Evolutionary conservation across 352 stramenopile genomes (phyloP).

Genomic region (Pythium pyrilobum): DNA sequence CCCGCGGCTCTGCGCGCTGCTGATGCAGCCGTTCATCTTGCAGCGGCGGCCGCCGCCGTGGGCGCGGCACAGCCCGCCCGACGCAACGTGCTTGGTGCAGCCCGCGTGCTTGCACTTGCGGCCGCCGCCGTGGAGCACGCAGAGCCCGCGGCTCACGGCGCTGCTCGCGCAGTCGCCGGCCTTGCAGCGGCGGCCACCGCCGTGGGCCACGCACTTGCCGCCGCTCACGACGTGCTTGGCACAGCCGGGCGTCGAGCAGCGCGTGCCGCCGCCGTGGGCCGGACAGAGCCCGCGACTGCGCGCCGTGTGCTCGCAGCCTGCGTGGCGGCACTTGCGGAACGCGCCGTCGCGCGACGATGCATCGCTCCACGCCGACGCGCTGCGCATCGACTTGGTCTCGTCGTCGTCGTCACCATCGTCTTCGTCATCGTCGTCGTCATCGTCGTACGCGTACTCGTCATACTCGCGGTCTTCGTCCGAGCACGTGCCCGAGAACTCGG

Average conservation of each 20-base stretch:
- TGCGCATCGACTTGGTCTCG: slow-evolving; percentile 3
- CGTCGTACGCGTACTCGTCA: slow-evolving; percentile 2
- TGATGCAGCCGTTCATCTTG: slow-evolving; percentile 72
- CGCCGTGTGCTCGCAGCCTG: slow-evolving; percentile 33
- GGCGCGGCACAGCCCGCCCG: slow-evolving; percentile 68
- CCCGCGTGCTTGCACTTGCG: slow-evolving; percentile 62
- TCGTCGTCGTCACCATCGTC: background rate
- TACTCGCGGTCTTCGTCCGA: slow-evolving; percentile 7
- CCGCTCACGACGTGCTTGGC: slow-evolving; percentile 63
- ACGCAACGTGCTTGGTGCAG: slow-evolving; percentile 78
- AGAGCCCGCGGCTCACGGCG: slow-evolving; percentile 55
- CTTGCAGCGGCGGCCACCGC: slow-evolving; percentile 50
- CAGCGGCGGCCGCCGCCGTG: slow-evolving; percentile 74
- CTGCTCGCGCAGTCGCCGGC: slow-evolving; percentile 35
- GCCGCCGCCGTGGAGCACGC: slow-evolving; percentile 59
- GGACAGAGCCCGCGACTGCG: slow-evolving; percentile 59
- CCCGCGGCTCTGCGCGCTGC: slow-evolving; percentile 74
- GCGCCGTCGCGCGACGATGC: slow-evolving; percentile 10
- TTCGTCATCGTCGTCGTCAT: slow-evolving; percentile 6
- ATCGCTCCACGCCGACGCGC: too few species aligned
- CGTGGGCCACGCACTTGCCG: slow-evolving; percentile 61
- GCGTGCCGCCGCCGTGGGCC: slow-evolving; percentile 50
- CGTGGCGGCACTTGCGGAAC: slow-evolving; percentile 11
- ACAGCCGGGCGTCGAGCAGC: slow-evolving; percentile 41
- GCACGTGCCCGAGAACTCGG: background rate